Conservation (phyloP, 2,329 filamentous ascomycete species). For the Epicoccum nigrum region DNA sequence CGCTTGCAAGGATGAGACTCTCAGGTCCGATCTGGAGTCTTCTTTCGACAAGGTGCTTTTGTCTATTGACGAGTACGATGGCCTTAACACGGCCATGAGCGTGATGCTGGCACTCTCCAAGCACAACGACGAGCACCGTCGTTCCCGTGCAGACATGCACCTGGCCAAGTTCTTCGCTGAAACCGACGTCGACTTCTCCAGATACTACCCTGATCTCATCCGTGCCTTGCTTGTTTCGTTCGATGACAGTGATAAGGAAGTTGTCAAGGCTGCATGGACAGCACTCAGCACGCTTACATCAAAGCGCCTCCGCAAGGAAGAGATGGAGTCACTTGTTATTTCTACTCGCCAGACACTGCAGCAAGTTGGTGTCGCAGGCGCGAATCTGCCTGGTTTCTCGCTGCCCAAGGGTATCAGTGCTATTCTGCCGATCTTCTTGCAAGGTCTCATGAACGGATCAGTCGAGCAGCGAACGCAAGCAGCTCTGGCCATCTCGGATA, state of each 20-base stretch:
- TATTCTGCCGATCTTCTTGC: slow-evolving; percentile 93
- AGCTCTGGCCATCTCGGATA: slow-evolving; percentile 91
- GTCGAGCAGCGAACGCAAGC: slow-evolving; percentile 90
- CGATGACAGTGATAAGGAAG: slow-evolving; percentile 80
- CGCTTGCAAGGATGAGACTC: slow-evolving; percentile 73
- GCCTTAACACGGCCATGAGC: slow-evolving; percentile 94
- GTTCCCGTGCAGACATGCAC: slow-evolving; percentile 78
- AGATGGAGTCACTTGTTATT: slow-evolving; percentile 91
- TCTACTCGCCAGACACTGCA: slow-evolving; percentile 86
- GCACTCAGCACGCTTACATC: slow-evolving; percentile 82
- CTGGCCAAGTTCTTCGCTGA: slow-evolving; percentile 84
- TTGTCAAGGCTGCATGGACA: slow-evolving; percentile 88
- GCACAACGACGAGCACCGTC: slow-evolving; percentile 86
- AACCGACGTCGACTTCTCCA: slow-evolving; percentile 84
- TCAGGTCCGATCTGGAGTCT: slow-evolving; percentile 73
- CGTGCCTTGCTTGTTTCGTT: slow-evolving; percentile 89
- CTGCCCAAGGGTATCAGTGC: slow-evolving; percentile 97
- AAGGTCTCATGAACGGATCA: slow-evolving; percentile 96
- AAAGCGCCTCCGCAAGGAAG: slow-evolving; percentile 89
- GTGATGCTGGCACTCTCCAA: slow-evolving; percentile 87
- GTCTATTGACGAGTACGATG: slow-evolving; percentile 95
- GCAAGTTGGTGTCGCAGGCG: slow-evolving; percentile 85
- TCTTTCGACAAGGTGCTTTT: slow-evolving; percentile 90
- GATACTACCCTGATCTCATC: slow-evolving; percentile 95
- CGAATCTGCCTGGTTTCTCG: slow-evolving; percentile 82